Evolutionary conservation across 176 grass and related monocot species (phyloP).

Genomic region (Hyparrhenia diplandra): DNA sequence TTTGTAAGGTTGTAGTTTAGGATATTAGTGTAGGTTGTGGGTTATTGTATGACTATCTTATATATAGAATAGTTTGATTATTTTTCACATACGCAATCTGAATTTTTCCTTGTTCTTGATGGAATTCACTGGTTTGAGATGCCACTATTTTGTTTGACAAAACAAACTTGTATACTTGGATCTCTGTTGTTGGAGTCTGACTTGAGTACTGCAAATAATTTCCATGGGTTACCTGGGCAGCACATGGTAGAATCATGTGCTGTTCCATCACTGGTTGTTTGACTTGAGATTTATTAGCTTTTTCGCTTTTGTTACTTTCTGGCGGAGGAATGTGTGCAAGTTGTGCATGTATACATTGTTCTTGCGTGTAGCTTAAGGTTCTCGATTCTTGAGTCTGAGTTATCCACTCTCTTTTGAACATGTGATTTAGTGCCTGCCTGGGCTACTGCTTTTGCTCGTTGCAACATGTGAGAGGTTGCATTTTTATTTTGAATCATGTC

Average conservation of each 20-base stretch:
- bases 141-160: background rate
- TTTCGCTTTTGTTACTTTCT: background rate
- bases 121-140: background rate
- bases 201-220: background rate
- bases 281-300: no score
- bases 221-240: background rate
- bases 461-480: background rate
- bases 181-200: background rate
- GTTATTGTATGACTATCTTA: background rate
- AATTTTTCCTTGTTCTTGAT: background rate
- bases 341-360: background rate
- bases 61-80: background rate
- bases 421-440: background rate
- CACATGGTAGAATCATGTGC: background rate
- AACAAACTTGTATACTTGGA: background rate
- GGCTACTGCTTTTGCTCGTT: background rate
- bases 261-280: background rate
- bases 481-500: background rate
- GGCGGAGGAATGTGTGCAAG: background rate
- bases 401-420: background rate
- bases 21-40: background rate
- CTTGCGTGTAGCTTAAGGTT: conserved; percentile 14
- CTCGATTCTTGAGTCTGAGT: background rate
- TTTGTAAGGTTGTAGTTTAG: background rate
- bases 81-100: background rate